These are phyloP conservation scores for Coemansia sp. DNA, from an alignment of 192 early-diverging fungal species.

Conservation along the genomic window DNA sequence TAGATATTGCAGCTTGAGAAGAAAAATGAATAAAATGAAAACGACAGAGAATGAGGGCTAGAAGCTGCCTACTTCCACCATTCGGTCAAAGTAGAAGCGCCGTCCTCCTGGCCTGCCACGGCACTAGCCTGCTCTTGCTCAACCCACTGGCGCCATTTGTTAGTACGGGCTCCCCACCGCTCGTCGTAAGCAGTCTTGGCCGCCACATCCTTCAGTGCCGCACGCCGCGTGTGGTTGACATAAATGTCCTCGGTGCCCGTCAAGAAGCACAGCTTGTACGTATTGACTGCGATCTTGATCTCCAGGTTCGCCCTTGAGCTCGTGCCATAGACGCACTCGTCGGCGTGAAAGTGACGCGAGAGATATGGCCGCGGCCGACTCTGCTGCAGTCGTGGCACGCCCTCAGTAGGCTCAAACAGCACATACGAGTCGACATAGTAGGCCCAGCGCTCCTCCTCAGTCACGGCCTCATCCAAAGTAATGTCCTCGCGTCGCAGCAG, in stretches of 20 bases:
- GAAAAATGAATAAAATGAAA: slow-evolving; percentile 4
- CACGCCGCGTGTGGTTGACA: slow-evolving; percentile 58
- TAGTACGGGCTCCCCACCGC: slow-evolving; percentile 29
- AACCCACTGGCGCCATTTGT: slow-evolving; percentile 43
- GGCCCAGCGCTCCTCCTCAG: slow-evolving; percentile 92
- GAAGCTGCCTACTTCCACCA: slow-evolving; percentile 46
- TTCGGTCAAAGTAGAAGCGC: slow-evolving; percentile 15
- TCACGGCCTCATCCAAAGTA: slow-evolving; percentile 76
- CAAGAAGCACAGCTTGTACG: slow-evolving; percentile 98
- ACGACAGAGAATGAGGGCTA: not conserved
- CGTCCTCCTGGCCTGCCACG: slow-evolving; percentile 1
- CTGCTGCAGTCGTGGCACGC: slow-evolving; percentile 63
- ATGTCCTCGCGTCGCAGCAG: slow-evolving; percentile 89
- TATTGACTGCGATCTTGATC: slow-evolving; percentile 96
- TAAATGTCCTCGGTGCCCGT: slow-evolving; percentile 93
- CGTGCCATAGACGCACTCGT: slow-evolving; percentile 61
- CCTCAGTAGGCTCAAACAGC: slow-evolving; percentile 82
- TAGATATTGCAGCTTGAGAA: not conserved
- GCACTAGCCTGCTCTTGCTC: slow-evolving; percentile 22
- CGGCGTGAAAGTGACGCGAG: slow-evolving; percentile 57
- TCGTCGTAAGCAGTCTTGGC: slow-evolving; percentile 31
- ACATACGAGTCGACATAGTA: slow-evolving; percentile 96
- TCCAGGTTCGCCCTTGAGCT: slow-evolving; percentile 81
- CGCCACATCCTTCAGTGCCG: slow-evolving; percentile 19
- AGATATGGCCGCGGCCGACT: slow-evolving; percentile 72